A percentile compares a stretch with the other conserved stretches of the same genome.
These are phyloP conservation scores for Cyclanthera cordifolia DNA, from an alignment of 306 rosid species.

Conservation along the genomic window DNA sequence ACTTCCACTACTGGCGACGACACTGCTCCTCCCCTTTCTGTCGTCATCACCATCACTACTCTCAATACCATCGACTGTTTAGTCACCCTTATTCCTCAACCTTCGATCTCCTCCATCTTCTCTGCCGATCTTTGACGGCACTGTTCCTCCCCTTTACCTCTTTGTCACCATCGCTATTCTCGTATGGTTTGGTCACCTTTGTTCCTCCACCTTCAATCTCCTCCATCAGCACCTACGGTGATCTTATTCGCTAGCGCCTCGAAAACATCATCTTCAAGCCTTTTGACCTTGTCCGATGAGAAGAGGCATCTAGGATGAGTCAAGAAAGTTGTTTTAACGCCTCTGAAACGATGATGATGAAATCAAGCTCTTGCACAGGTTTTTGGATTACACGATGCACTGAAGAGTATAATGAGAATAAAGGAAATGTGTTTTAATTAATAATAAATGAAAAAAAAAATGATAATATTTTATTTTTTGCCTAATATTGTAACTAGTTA, in stretches of 20 bases:
- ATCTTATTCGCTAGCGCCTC: slow-evolving; percentile 19
- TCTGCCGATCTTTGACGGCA: no score
- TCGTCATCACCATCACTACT: slow-evolving; percentile 15
- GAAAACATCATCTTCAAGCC: slow-evolving; percentile 2
- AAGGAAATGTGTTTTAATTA: no score
- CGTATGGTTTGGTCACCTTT: no score
- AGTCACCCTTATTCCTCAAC: not conserved
- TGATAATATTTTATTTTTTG: no score
- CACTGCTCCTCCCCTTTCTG: slow-evolving; percentile 7
- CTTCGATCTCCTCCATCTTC: slow-evolving; percentile 3
- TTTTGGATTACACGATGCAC: slow-evolving; percentile 30
- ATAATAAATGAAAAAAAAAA: no score
- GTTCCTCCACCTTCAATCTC: no score
- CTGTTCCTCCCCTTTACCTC: no score
- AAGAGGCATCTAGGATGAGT: slow-evolving; percentile 32
- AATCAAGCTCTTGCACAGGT: slow-evolving; percentile 46
- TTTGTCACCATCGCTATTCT: no score
- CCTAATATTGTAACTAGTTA: no score
- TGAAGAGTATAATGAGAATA: no score
- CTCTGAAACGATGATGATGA: slow-evolving; percentile 57
- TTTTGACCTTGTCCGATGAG: slow-evolving; percentile 24
- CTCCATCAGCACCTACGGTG: no score
- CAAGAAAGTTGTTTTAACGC: slow-evolving; percentile 32
- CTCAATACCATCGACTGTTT: slow-evolving; percentile 4
- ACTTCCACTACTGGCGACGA: slow-evolving; percentile 23